Conservation (phyloP, 139 green algal genomes). For the Coelastrella sp. region DNA sequence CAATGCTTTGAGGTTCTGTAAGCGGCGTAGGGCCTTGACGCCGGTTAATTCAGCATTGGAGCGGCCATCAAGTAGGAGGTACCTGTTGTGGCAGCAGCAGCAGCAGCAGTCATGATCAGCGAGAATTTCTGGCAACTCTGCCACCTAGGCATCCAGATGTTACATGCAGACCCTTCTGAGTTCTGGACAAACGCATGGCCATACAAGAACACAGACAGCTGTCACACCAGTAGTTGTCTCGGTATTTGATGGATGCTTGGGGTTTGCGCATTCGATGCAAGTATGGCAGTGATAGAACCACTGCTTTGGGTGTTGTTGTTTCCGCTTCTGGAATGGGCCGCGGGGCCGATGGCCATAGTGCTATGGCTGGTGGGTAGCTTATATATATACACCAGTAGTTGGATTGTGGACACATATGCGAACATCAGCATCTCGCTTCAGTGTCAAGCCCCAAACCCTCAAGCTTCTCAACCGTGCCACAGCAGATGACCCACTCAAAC, state of each 20-base stretch:
- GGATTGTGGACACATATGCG: not conserved
- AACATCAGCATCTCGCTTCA: conserved; percentile 16
- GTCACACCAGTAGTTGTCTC: no score
- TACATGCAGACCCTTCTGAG: no score
- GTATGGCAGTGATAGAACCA: no score
- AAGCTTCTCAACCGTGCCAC: conserved; percentile 1
- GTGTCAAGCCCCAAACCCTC: conserved; percentile 9
- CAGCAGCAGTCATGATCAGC: not conserved
- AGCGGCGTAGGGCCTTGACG: conserved; percentile 21
- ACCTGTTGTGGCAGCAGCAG: not conserved
- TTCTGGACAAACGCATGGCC: no score
- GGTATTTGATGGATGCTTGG: no score
- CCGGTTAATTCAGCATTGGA: conserved; percentile 1
- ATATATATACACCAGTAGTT: conserved; percentile 7
- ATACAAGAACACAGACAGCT: no score
- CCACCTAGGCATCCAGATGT: no score
- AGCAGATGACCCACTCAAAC: conserved; percentile 24
- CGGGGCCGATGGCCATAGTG: no score
- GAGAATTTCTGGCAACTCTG: not conserved
- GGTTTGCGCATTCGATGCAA: no score
- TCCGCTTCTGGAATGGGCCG: no score
- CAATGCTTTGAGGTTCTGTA: not conserved
- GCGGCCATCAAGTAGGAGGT: conserved; percentile 42
- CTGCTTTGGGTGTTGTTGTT: no score
- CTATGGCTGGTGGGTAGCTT: no score